phyloP scores from a whole-genome alignment of 2,329 filamentous ascomycete species.

The Colletotrichum agaves region DNA sequence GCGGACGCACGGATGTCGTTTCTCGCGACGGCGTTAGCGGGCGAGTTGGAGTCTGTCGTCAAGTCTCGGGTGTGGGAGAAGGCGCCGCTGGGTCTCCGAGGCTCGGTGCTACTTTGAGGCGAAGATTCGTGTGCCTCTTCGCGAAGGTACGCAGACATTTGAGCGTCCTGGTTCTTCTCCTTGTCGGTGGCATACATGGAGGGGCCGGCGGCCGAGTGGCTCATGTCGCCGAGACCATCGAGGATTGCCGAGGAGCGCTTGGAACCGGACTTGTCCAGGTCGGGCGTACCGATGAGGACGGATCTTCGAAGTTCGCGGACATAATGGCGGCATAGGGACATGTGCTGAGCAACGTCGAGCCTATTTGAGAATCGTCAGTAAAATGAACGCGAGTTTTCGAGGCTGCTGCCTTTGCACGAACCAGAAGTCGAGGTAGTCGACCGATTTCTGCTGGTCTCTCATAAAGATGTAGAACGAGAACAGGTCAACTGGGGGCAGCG shows the following conservation, averaged over 20 bases:
- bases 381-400: conserved; percentile 12
- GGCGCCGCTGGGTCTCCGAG: conserved; percentile 61
- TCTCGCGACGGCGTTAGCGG: conserved; percentile 84
- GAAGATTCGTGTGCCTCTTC: conserved; percentile 68
- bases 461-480: conserved; percentile 99
- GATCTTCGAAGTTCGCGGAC: conserved; percentile 94
- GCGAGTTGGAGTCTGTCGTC: conserved; percentile 82
- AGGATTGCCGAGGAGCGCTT: conserved; percentile 87
- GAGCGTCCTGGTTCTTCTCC: conserved; percentile 84
- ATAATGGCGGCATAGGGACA: conserved; percentile 97
- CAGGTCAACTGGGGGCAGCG: conserved; percentile 93
- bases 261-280: conserved; percentile 82
- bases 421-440: conserved; percentile 99
- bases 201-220: conserved; percentile 67
- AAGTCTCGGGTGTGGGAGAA: conserved; percentile 70
- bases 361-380: conserved; percentile 57
- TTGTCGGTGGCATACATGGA: conserved; percentile 74
- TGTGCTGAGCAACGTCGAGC: conserved; percentile 99
- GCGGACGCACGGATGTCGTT: conserved; percentile 92
- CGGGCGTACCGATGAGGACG: conserved; percentile 91
- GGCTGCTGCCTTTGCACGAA: conserved; percentile 55
- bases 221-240: conserved; percentile 77
- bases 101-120: conserved; percentile 60
- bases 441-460: conserved; percentile 96
- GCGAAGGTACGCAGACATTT: conserved; percentile 90